phyloP scores from a whole-genome alignment of 306 rosid species.

The Cajanus cajan region DNA sequence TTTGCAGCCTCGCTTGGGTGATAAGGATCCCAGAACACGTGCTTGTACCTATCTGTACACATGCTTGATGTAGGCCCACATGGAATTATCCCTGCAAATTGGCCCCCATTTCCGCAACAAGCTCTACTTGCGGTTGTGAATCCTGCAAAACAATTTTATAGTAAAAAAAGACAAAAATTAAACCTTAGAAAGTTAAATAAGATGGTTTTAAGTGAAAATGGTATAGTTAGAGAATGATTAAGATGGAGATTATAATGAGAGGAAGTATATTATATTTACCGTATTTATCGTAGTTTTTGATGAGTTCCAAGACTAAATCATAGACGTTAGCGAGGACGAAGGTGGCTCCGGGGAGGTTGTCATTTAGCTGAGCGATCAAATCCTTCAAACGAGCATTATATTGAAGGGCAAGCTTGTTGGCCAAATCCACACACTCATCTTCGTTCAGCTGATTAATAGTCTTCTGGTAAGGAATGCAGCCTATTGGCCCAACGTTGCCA shows the following conservation, averaged over 20 bases:
- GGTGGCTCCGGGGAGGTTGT: conserved; percentile 71
- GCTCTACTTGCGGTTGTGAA: conserved; percentile 75
- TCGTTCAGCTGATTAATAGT: conserved; percentile 69
- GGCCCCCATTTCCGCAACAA: conserved; percentile 95
- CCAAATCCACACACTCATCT: conserved; percentile 80
- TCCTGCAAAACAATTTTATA: conserved; percentile 37
- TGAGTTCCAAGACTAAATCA: conserved; percentile 68
- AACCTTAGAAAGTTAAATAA: too few relatives aligned
- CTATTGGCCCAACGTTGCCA: conserved; percentile 89
- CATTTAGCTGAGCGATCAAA: conserved; percentile 61
- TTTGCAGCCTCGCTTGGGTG: conserved; percentile 97
- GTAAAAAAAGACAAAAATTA: too few relatives aligned
- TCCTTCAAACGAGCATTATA: conserved; percentile 77
- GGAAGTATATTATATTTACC: conserved; percentile 42
- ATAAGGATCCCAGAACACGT: conserved; percentile 96
- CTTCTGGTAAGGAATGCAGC: conserved; percentile 92
- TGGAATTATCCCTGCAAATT: conserved; percentile 87
- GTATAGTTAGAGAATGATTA: background rate
- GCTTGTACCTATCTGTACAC: conserved; percentile 64
- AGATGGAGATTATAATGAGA: background rate
- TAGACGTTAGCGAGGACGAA: conserved; percentile 82
- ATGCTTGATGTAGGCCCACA: conserved; percentile 85
- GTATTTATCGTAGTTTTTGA: conserved; percentile 55
- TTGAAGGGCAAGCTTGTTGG: conserved; percentile 74
- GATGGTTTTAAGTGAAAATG: too few relatives aligned